Conservation (phyloP, 139 green algal genomes). For the Astrephomene gubernaculifera region DNA sequence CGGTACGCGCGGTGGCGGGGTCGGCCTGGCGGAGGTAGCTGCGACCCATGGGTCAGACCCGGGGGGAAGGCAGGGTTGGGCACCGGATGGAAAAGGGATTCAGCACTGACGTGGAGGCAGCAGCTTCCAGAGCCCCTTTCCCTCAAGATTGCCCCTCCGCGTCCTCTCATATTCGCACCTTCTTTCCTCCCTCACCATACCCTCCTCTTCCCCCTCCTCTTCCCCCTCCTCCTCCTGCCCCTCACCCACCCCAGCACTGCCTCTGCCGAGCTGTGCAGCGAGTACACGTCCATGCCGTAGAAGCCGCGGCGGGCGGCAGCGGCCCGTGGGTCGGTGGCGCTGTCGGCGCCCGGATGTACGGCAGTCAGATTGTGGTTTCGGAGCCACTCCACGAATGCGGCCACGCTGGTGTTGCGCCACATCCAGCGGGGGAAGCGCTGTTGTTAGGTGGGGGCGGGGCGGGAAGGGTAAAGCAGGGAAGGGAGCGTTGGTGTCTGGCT, state of each 20-base stretch:
- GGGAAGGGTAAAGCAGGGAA: not conserved
- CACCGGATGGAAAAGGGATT: no score
- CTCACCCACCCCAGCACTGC: constrained; percentile 55
- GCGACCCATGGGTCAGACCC: no score
- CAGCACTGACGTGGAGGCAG: not conserved
- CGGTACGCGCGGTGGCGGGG: constrained; percentile 47
- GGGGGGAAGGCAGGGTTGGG: no score
- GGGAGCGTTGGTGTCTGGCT: no score
- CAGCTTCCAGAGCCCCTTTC: not conserved
- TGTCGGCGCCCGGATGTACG: constrained; percentile 2
- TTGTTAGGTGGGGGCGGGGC: not conserved
- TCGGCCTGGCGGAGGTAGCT: constrained; percentile 52
- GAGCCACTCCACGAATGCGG: constrained; percentile 62
- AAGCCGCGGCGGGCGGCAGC: constrained; percentile 44
- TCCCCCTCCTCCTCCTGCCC: not conserved
- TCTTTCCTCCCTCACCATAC: not conserved
- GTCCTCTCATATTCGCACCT: not conserved
- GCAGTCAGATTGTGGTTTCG: constrained; percentile 51
- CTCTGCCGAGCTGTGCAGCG: constrained; percentile 48
- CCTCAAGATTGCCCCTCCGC: not conserved
- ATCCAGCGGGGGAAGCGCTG: constrained; percentile 73
- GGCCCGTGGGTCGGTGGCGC: not conserved
- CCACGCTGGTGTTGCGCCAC: constrained; percentile 72
- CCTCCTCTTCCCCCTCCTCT: not conserved
- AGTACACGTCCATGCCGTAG: constrained; percentile 74